Base-by-base conservation (phyloP, 148 eudicot species). In the Amaranthus cruentus region DNA sequence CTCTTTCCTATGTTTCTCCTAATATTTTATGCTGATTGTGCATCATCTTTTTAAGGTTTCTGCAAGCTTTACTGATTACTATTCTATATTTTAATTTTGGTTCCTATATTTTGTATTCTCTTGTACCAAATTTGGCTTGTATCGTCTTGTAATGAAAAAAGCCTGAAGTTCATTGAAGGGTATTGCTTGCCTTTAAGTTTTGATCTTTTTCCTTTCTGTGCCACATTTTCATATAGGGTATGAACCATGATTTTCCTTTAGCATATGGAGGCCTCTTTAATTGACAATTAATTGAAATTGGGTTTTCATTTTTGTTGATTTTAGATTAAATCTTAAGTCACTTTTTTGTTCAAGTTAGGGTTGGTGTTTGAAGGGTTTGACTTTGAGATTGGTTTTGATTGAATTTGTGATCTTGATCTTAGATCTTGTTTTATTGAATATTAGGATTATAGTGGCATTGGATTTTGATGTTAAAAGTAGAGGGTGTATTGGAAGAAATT, bases 381-480 rank as follows among this genome's bases (percentile, higher is more conserved):
- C 81, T 74, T 79, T 73, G 50, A 21, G 61, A 28, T 28, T 28
- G 54, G 57, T 49, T 15, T 44, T 49, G 67, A 9, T 67, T 67
- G 42, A 50, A 67, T 51, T 43, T 67, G 4, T 74, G 77, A 78
- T 78, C 62, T 78, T 78, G 61, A 52, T 38, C 47, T 73, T 44
- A 73, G 69, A 78, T 78, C 63, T 14, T 78, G 28, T 3, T 52
- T 21, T 7, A 15, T 73, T n/a, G 4, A 52, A 47, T 52, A 47
- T 52, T 78, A 7, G 62, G 10, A 71, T 57, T 54, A 48, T 64
- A n/a, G 58, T 71, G 18, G 69, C 56, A 68, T 54, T 78, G 68
- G 55, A 84, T 82, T 70, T 84, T 82, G 59, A 85, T 80, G 77
- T 60, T 65, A 53, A 48, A 28, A 53, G 15, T 55, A 55, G 71